phyloP scores from a whole-genome alignment of 352 stramenopile species.

The Phytophthora lateralis region DNA sequence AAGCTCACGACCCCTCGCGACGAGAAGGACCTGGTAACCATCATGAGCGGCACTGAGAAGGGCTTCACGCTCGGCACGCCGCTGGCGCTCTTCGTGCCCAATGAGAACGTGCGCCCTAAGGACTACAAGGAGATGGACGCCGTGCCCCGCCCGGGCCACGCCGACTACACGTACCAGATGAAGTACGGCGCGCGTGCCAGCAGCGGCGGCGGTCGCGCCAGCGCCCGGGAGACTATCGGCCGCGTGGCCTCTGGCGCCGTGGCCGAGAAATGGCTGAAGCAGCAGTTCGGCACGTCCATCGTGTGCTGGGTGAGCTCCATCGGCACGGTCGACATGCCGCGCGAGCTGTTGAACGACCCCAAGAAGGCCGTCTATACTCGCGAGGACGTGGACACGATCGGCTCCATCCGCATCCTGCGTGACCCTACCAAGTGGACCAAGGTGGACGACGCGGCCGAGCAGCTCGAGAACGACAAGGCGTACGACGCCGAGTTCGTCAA shows the following conservation, averaged over 20 bases:
- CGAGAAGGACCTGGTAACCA: constrained; percentile 97
- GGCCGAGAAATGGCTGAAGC: constrained; percentile 95
- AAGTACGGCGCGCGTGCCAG: constrained; percentile 99
- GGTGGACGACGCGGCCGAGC: constrained; percentile 44
- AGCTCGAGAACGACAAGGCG: constrained; percentile 62
- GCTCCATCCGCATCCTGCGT: constrained; percentile 82
- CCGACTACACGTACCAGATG: constrained; percentile 99
- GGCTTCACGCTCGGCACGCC: constrained; percentile 96
- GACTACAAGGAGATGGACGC: constrained; percentile 98
- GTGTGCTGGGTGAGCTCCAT: constrained; percentile 92
- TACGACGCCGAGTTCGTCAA: constrained; percentile 82
- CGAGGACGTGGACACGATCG: constrained; percentile 84
- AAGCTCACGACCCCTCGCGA: constrained; percentile 98
- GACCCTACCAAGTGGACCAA: constrained; percentile 71
- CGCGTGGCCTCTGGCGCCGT: constrained; percentile 97
- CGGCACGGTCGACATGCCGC: constrained; percentile 85
- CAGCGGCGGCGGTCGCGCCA: constrained; percentile 95
- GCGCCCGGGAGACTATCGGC: constrained; percentile 98
- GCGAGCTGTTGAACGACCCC: constrained; percentile 66
- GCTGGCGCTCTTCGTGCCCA: constrained; percentile 96
- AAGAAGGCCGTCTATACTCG: constrained; percentile 73
- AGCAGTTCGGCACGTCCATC: constrained; percentile 91
- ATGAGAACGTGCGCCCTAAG: constrained; percentile 96
- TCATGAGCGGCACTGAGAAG: constrained; percentile 96
- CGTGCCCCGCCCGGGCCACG: constrained; percentile 93